Percentiles rank a stretch among this genome's conserved stretches.
phyloP scores from a whole-genome alignment of 352 stramenopile genomes.

The Phytophthora tubulina region DNA sequence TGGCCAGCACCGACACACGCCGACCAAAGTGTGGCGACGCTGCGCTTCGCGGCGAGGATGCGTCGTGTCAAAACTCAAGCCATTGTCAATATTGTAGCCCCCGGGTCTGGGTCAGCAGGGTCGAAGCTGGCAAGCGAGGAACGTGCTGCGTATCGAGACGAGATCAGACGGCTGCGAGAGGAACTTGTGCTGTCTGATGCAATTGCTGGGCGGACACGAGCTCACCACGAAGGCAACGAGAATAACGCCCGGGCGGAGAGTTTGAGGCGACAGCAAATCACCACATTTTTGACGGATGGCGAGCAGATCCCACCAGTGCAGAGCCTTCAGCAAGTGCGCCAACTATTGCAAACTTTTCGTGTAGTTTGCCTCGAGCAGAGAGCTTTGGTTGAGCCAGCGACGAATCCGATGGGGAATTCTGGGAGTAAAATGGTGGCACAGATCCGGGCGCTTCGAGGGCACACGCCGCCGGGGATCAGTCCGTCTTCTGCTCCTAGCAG shows the following conservation, averaged over 20 bases:
- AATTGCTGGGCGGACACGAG: constrained; percentile 52
- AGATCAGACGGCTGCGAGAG: constrained; percentile 63
- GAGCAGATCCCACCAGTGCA: constrained; percentile 39
- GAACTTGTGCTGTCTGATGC: constrained; percentile 76
- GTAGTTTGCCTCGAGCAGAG: constrained; percentile 48
- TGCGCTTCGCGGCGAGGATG: constrained; percentile 93
- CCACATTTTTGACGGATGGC: constrained; percentile 49
- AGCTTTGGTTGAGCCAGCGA: constrained; percentile 8
- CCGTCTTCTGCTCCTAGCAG: constrained; percentile 10
- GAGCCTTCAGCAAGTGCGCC: constrained; percentile 58
- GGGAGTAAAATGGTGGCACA: constrained; percentile 66
- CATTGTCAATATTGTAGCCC: constrained; percentile 65
- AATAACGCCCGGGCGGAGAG: constrained; percentile 31
- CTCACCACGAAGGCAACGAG: constrained; percentile 44
- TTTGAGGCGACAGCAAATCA: constrained; percentile 35
- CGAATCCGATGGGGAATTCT: constrained; percentile 13
- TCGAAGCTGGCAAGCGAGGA: constrained; percentile 27
- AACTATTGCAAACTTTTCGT: constrained; percentile 59
- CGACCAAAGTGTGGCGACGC: constrained; percentile 89
- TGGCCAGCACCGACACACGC: constrained; percentile 79
- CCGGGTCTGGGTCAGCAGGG: constrained; percentile 16
- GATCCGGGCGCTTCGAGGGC: constrained; percentile 50
- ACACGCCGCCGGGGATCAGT: constrained; percentile 22
- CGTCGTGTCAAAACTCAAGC: constrained; percentile 82
- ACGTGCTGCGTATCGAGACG: constrained; percentile 42